phyloP scores from a whole-genome alignment of 2,329 filamentous ascomycete species.

The Boeremia lycopersici region DNA sequence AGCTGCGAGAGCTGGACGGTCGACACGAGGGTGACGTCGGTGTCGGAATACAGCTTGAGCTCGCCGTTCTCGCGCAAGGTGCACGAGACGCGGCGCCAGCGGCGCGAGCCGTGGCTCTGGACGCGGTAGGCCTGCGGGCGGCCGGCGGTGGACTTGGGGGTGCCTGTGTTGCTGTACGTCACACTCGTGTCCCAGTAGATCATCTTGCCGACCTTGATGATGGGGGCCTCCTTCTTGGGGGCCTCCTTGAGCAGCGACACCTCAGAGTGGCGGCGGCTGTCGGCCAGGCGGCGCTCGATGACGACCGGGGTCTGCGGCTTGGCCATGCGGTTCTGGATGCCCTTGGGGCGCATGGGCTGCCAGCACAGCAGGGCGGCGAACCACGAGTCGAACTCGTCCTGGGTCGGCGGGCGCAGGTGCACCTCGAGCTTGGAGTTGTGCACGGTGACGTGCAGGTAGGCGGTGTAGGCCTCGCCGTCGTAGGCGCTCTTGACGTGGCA shows the following conservation, averaged over 20 bases:
- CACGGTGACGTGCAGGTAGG: slow-evolving; percentile 59
- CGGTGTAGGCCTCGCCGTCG: slow-evolving; percentile 55
- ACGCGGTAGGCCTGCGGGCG: slow-evolving; percentile 61
- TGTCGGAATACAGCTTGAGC: slow-evolving; percentile 87
- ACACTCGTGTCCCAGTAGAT: slow-evolving; percentile 72
- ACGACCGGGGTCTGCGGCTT: slow-evolving; percentile 54
- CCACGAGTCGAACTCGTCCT: slow-evolving; percentile 77
- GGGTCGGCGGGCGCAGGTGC: slow-evolving; percentile 66
- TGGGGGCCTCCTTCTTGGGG: slow-evolving; percentile 71
- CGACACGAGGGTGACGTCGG: slow-evolving; percentile 78
- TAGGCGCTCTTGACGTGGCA: slow-evolving; percentile 67
- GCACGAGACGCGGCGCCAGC: slow-evolving; percentile 89
- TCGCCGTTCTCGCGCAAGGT: slow-evolving; percentile 94
- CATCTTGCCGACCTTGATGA: slow-evolving; percentile 82
- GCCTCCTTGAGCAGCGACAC: slow-evolving; percentile 67
- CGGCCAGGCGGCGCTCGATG: slow-evolving; percentile 43
- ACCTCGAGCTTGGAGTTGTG: slow-evolving; percentile 65
- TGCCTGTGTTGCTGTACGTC: slow-evolving; percentile 55
- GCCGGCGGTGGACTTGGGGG: slow-evolving; percentile 39
- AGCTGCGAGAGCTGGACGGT: slow-evolving; percentile 87
- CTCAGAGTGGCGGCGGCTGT: slow-evolving; percentile 56
- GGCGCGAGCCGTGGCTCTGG: slow-evolving; percentile 63
- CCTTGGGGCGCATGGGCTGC: slow-evolving; percentile 73
- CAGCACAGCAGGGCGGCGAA: slow-evolving; percentile 80
- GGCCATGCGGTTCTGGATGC: slow-evolving; percentile 59